Conservation (phyloP, 768 basidiomycete species). For the Psilocybe cubensis region DNA sequence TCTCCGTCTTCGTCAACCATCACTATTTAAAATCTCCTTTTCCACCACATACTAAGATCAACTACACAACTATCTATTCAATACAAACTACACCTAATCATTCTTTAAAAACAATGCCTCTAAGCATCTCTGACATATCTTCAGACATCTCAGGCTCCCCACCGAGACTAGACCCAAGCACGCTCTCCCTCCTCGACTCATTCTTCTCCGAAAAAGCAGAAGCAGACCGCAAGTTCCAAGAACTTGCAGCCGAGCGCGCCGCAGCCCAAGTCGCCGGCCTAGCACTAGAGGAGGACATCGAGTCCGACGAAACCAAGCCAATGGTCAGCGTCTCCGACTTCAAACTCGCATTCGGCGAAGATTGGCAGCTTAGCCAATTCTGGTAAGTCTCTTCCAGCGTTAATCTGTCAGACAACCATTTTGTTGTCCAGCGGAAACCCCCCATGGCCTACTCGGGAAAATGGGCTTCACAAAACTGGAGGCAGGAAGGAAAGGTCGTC, state of each 20-base stretch:
- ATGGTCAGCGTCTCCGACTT: slow-evolving; percentile 51
- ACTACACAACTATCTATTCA: neutral
- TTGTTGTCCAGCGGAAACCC: neutral
- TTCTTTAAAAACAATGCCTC: slow-evolving; percentile 19
- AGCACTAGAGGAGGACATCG: slow-evolving; percentile 26
- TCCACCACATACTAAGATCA: too few relatives aligned
- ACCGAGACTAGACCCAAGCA: slow-evolving; percentile 37
- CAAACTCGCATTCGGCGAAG: slow-evolving; percentile 45
- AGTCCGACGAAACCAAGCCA: slow-evolving; percentile 30
- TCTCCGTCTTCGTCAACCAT: too few relatives aligned
- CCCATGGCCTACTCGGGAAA: neutral
- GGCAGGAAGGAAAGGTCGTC: too few relatives aligned
- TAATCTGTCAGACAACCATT: neutral
- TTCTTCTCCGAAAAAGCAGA: slow-evolving; percentile 45
- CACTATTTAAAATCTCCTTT: too few relatives aligned
- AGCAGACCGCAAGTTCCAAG: slow-evolving; percentile 44
- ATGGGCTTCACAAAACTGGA: neutral
- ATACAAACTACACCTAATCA: neutral
- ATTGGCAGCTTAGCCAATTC: slow-evolving; percentile 56
- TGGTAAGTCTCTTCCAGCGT: slow-evolving; percentile 37
- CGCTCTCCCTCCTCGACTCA: slow-evolving; percentile 42
- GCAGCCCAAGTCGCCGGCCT: slow-evolving; percentile 38
- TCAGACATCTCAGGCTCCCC: slow-evolving; percentile 37
- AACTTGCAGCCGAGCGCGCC: slow-evolving; percentile 38
- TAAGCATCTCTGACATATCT: slow-evolving; percentile 9